These are phyloP conservation scores for Boechera stricta DNA, from an alignment of 345 rosid genomes.

Conservation along the genomic window DNA sequence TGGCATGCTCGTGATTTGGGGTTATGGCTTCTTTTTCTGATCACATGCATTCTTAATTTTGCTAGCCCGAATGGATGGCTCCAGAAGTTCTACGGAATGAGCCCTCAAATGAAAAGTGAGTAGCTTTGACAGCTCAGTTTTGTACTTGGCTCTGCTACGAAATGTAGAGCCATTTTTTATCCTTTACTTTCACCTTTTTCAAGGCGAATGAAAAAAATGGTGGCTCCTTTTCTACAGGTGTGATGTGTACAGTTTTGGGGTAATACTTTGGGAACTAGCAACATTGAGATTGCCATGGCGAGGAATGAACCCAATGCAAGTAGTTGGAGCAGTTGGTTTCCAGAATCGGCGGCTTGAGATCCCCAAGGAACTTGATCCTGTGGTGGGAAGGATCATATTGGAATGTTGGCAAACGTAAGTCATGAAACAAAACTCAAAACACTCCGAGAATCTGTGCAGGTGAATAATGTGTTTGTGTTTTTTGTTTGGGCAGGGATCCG, in stretches of 20 bases:
- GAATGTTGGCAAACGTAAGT: conserved; percentile 98
- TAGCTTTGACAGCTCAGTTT: conserved; percentile 29
- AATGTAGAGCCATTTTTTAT: not conserved
- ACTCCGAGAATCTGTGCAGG: not conserved
- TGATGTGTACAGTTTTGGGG: conserved; percentile 97
- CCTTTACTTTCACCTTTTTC: not conserved
- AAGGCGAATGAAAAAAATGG: not conserved
- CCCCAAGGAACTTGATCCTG: conserved; percentile 93
- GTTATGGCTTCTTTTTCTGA: conserved; percentile 36
- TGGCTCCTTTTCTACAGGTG: conserved; percentile 62
- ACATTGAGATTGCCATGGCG: conserved; percentile 93
- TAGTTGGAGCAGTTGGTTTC: conserved; percentile 99
- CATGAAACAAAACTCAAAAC: not conserved
- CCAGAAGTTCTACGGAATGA: conserved; percentile 98
- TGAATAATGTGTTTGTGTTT: conserved; percentile 13
- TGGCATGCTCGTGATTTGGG: conserved; percentile 11
- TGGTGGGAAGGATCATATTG: conserved; percentile 81
- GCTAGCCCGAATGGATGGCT: conserved; percentile 99
- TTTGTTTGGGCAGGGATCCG: conserved; percentile 71
- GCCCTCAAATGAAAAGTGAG: conserved; percentile 96
- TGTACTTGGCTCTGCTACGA: not conserved
- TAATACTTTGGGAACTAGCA: conserved; percentile 98
- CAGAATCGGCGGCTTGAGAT: conserved; percentile 96
- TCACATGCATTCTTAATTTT: conserved; percentile 41
- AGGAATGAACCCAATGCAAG: conserved; percentile 99